These are phyloP conservation scores for Xerocomellus intermedius DNA, from an alignment of 768 basidiomycete genomes.

Conservation along the genomic window DNA sequence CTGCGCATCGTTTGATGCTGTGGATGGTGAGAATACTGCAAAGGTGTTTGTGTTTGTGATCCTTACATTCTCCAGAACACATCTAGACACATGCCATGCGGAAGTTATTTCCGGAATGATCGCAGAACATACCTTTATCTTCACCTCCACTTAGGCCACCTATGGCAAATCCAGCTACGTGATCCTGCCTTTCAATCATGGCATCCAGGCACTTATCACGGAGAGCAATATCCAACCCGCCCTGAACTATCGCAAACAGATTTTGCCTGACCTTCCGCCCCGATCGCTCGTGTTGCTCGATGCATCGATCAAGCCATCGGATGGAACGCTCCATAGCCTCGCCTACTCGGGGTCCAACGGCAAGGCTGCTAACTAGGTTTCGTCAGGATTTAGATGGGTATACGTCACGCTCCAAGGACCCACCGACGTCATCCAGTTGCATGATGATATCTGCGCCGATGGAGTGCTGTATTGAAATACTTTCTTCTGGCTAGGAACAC, in stretches of 20 bases:
- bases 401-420: constrained; percentile 25
- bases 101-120: constrained; percentile 6
- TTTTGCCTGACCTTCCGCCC: constrained; percentile 71
- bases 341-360: constrained; percentile 73
- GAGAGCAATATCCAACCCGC: constrained; percentile 70
- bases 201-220: constrained; percentile 76
- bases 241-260: constrained; percentile 90
- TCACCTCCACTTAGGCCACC: constrained; percentile 91
- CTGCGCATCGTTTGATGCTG: constrained; percentile 82
- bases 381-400: background rate
- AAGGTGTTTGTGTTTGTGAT: background rate
- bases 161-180: constrained; percentile 88
- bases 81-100: constrained; percentile 42
- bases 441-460: constrained; percentile 95
- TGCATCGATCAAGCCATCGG: constrained; percentile 89
- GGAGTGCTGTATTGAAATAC: constrained; percentile 84
- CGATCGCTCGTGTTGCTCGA: constrained; percentile 66
- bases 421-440: constrained; percentile 91
- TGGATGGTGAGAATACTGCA: constrained; percentile 12
- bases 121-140: constrained; percentile 64
- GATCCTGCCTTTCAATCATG: constrained; percentile 73
- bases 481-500: constrained; percentile 74
- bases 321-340: constrained; percentile 90
- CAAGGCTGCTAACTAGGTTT: constrained; percentile 69
- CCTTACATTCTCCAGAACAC: constrained; percentile 82